Conservation (phyloP, 257 asterid species). For the Capsicum chinense region DNA sequence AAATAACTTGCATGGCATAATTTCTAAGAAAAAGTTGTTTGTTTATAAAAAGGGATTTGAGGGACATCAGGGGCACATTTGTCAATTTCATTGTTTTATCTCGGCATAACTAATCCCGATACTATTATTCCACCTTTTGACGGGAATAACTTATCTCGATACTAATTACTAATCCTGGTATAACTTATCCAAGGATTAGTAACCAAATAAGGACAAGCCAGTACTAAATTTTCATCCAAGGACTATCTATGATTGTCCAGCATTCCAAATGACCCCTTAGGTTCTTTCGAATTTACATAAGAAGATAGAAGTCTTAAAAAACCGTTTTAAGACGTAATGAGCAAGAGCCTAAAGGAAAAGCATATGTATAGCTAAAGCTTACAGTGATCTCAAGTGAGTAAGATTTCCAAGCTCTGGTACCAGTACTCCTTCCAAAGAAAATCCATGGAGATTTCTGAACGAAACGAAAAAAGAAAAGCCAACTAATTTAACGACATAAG, state of each 20-base stretch:
- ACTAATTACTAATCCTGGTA: background rate
- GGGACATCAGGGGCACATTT: background rate
- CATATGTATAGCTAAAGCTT: constrained; percentile 41
- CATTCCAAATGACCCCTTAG: background rate
- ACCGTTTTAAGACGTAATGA: background rate
- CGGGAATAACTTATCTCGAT: background rate
- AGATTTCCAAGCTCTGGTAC: constrained; percentile 84
- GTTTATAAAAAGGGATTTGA: background rate
- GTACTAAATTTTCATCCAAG: background rate
- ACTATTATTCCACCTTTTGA: background rate
- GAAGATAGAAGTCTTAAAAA: background rate
- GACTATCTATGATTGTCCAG: background rate
- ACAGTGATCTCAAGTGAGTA: constrained; percentile 69
- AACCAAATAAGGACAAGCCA: background rate
- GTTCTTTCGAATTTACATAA: background rate
- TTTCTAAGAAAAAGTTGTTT: background rate
- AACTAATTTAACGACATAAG: background rate
- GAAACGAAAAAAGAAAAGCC: background rate
- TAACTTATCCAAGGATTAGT: background rate
- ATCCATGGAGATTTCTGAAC: constrained; percentile 74
- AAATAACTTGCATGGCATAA: background rate
- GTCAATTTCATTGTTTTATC: background rate
- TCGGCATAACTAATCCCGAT: background rate
- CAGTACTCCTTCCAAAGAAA: constrained; percentile 65
- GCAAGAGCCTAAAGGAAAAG: background rate